A percentile compares a stretch with the other conserved stretches of the same genome.
Conservation (phyloP, 163 green algal species). For the Volvox carteri region DNA sequence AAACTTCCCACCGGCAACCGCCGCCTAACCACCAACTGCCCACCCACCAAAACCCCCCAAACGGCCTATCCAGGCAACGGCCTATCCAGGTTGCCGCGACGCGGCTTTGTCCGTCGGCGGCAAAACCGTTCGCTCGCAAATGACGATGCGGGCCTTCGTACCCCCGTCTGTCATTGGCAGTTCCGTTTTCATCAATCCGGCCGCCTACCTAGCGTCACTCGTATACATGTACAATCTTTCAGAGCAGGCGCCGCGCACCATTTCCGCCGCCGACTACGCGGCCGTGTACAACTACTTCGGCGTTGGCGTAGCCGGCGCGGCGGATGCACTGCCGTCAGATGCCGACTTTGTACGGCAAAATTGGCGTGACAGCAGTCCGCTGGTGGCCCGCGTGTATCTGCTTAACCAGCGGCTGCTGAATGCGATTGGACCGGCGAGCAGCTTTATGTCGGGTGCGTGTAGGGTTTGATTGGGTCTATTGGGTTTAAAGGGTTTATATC, state of each 20-base stretch:
- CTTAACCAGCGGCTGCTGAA: background rate
- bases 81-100: constrained; percentile 9
- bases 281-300: constrained; percentile 20
- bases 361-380: background rate
- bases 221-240: background rate
- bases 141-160: background rate
- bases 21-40: too few species aligned
- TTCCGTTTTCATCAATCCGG: background rate
- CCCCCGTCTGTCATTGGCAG: background rate
- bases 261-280: background rate
- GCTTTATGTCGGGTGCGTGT: background rate
- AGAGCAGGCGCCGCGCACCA: background rate
- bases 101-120: background rate
- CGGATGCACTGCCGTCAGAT: background rate
- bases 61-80: background rate
- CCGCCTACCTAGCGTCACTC: background rate
- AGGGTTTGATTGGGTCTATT: too few species aligned
- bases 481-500: too few species aligned
- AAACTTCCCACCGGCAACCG: too few species aligned
- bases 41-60: background rate
- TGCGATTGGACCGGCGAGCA: background rate
- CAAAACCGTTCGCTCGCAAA: background rate
- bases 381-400: background rate
- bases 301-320: background rate
- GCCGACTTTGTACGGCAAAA: constrained; percentile 38